Evolutionary conservation across 164 flowering plant genomes (phyloP).

Genomic region (Dillenia turbinata): DNA sequence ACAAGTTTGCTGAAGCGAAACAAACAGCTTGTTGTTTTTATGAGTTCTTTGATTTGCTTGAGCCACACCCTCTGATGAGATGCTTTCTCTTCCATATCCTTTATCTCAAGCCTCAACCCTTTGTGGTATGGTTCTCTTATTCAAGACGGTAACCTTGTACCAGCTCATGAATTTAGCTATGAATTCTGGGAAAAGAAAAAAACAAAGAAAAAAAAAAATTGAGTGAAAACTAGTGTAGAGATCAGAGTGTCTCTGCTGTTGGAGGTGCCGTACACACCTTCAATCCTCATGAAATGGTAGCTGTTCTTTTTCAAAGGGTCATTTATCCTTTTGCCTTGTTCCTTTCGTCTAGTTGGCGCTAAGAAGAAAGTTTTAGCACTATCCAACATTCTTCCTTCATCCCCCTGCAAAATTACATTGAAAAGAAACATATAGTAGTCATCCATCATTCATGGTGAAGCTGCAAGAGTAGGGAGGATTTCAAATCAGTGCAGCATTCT

Average conservation of each 20-base stretch:
- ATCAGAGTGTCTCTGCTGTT: neutral
- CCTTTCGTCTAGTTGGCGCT: slow-evolving; percentile 12
- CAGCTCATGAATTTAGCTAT: slow-evolving; percentile 72
- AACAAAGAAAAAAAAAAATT: no score
- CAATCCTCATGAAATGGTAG: slow-evolving; percentile 42
- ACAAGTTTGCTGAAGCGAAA: no score
- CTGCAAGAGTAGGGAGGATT: neutral
- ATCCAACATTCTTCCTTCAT: slow-evolving; percentile 14
- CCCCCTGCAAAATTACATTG: slow-evolving; percentile 17
- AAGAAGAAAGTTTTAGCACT: slow-evolving; percentile 7
- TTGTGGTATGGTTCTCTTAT: neutral
- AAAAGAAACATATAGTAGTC: neutral
- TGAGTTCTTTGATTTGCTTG: no score
- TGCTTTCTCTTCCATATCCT: no score
- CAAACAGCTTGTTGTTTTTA: no score
- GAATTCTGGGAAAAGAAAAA: slow-evolving; percentile 41
- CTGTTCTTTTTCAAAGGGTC: slow-evolving; percentile 26
- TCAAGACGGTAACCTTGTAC: slow-evolving; percentile 27
- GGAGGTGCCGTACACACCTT: slow-evolving; percentile 31
- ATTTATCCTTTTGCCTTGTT: slow-evolving; percentile 14
- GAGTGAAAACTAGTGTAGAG: no score
- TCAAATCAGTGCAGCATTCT: neutral
- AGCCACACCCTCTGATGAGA: no score
- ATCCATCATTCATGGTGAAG: neutral
- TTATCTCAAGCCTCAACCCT: no score